These are phyloP conservation scores for Cadophora sp. DNA, from an alignment of 2,329 filamentous ascomycete genomes.

Conservation along the genomic window DNA sequence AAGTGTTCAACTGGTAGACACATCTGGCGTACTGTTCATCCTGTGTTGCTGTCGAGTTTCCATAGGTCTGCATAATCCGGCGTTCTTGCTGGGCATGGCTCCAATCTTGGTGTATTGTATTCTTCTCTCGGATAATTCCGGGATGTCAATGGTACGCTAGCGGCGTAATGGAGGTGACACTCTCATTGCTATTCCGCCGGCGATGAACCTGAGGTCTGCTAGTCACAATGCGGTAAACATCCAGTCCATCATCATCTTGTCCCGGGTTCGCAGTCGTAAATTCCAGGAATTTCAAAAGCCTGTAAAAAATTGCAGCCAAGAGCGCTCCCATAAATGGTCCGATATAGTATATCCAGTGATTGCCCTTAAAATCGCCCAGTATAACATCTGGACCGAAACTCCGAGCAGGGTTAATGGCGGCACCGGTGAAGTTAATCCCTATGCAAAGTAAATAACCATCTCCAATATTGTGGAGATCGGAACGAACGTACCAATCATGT, in stretches of 20 bases:
- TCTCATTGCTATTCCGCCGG: conserved; percentile 5
- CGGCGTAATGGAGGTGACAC: background rate
- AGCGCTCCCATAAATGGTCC: conserved; percentile 56
- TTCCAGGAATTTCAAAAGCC: conserved; percentile 55
- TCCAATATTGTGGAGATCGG: background rate
- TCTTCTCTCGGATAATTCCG: background rate
- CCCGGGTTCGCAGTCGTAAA: conserved; percentile 58
- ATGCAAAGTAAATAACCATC: conserved; percentile 11
- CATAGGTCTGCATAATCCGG: background rate
- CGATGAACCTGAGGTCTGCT: background rate
- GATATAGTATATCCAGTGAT: conserved; percentile 58
- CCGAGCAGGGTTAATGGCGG: conserved; percentile 54
- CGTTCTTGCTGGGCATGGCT: background rate
- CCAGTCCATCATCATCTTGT: conserved; percentile 48
- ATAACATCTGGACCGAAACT: conserved; percentile 54
- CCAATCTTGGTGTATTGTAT: background rate
- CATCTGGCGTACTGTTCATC: background rate
- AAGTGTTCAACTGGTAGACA: background rate
- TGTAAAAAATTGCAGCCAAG: conserved; percentile 55
- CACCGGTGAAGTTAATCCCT: conserved; percentile 54
- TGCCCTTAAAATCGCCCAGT: conserved; percentile 47
- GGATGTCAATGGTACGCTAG: background rate
- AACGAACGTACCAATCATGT: conserved; percentile 30
- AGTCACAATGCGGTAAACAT: conserved; percentile 16
- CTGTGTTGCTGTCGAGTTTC: background rate